Base-by-base conservation (phyloP, 306 rosid genomes). In the Urtica urens region DNA sequence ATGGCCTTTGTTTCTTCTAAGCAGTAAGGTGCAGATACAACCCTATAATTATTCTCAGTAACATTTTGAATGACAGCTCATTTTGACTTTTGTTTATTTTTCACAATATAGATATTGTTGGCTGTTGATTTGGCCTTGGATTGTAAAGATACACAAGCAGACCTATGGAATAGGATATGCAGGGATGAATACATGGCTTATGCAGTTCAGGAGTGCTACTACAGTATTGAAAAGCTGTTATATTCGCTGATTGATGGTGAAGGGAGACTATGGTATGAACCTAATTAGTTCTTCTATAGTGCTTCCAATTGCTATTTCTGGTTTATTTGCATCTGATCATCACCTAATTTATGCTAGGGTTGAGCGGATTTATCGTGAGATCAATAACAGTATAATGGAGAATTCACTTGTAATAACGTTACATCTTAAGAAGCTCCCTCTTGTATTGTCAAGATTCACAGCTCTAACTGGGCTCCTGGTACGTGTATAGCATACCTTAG, bases 401-500 rank as follows among this genome's bases (percentile, higher is more conserved):
- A 74, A 65, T 53, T 84, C 94, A 10, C 85, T 90, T 57, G 78
- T 81, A 55, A 7, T 84, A 69, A 84, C 95, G 28, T 64, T 90
- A 59, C 6, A 34, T 1, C 94, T 90, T 20, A 53, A 65, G 72
- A 79, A 75, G 76, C 88, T 90, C 61, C 81, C 87, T 0, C 42
- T 75, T 51, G 97, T 81, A 50, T 66, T 90, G 51, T 67, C 78
- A 47, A 90, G 78, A 78, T 77, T 90, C 46, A 79, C 92, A 0
- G 97, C 97, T 38, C 68, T 90, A 67, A 81, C 94, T 33, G 97
- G 97, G 67, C 95, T 90, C 55, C 73, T 90, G 92, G 97, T 90
- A 84, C 42, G 15, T 57, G 39, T 62, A 60, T 38, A 53, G 22
- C 38, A 20, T 39, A 10, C 7, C 3, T 45, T 6, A 61, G 7